Evolutionary conservation across 345 rosid genomes (phyloP), one percentile per base, ranked within the genome.

Genomic region (Toxicodendron radicans): DNA sequence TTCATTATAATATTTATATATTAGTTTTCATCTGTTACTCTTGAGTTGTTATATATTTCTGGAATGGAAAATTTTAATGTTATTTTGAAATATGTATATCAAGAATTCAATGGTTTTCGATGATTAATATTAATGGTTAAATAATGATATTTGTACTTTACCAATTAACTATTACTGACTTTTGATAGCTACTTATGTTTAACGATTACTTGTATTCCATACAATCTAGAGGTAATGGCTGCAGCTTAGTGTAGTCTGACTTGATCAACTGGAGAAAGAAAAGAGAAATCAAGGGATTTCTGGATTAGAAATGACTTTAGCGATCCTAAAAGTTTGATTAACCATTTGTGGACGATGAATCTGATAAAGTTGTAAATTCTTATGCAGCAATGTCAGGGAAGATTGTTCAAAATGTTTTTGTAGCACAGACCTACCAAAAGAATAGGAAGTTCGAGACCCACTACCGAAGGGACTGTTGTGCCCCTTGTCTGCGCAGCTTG

Each of bases 341-440:
- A 35, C 63, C 14, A 7, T 67, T 51, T 8, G 30, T 7, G 60
- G 24, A 38, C 5, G 53, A 35, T 2, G 24, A 51, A 77, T 80
- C 89, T 90, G 78, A 88, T 88, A 80, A 77, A 81, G 73, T 80
- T 82, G 64, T 80, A 75, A 83, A 88, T 79, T 87, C 79, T 78
- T 81, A 81, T 90, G 94, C 89, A 87, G 95, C 90, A 82, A 78
- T 79, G 86, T 86, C 93, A 79, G 93, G 90, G 87, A 91, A 86
- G 88, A 79, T 90, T 83, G 84, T 86, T 17, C 94, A 88, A 89
- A 93, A 93, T 86, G 85, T 85, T 79, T 81, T 82, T 79, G 79
- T 89, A 91, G 90, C 92, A 81, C 80, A 83, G 64, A 83, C 61
- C 74, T 77, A 83, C 84, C 87, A 68, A 79, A 83, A 87, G 83